phyloP scores from a whole-genome alignment of 2,329 filamentous ascomycete genomes.

The Hypoxylon sp. region DNA sequence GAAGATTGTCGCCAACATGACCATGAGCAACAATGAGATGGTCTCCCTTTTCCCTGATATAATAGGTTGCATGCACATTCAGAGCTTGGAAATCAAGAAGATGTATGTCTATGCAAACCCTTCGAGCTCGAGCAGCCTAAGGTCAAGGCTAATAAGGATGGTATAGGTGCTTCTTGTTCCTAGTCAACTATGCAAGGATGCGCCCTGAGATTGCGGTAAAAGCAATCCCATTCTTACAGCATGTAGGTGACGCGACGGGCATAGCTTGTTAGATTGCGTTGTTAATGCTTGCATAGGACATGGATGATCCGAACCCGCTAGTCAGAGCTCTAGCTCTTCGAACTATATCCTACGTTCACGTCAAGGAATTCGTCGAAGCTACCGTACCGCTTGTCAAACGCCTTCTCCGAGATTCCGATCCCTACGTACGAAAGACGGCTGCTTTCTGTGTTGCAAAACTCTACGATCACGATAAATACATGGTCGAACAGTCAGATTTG shows the following conservation, averaged over 20 bases:
- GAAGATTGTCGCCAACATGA: slow-evolving; percentile 99
- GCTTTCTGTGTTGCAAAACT: slow-evolving; percentile 97
- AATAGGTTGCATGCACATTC: slow-evolving; percentile 94
- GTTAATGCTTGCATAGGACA: slow-evolving; percentile 72
- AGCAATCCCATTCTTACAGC: slow-evolving; percentile 87
- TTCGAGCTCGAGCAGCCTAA: not conserved
- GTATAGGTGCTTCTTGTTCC: slow-evolving; percentile 92
- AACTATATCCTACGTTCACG: slow-evolving; percentile 98
- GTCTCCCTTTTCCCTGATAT: slow-evolving; percentile 96
- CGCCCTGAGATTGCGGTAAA: slow-evolving; percentile 95
- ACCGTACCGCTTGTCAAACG: slow-evolving; percentile 87
- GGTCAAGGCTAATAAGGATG: slow-evolving; percentile 33
- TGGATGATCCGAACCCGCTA: slow-evolving; percentile 92
- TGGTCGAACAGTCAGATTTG: slow-evolving; percentile 91
- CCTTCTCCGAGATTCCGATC: slow-evolving; percentile 87
- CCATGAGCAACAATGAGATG: slow-evolving; percentile 99
- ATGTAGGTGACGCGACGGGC: slow-evolving; percentile 65
- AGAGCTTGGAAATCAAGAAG: slow-evolving; percentile 98
- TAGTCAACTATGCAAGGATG: slow-evolving; percentile 96
- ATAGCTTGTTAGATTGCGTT: slow-evolving; percentile 1
- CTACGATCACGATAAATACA: slow-evolving; percentile 93
- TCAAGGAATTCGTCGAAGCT: slow-evolving; percentile 93
- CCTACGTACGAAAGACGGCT: slow-evolving; percentile 97
- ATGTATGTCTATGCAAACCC: slow-evolving; percentile 74
- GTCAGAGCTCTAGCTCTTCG: slow-evolving; percentile 92